phyloP scores from a whole-genome alignment of 345 rosid species.

The Nephelium lappaceum region DNA sequence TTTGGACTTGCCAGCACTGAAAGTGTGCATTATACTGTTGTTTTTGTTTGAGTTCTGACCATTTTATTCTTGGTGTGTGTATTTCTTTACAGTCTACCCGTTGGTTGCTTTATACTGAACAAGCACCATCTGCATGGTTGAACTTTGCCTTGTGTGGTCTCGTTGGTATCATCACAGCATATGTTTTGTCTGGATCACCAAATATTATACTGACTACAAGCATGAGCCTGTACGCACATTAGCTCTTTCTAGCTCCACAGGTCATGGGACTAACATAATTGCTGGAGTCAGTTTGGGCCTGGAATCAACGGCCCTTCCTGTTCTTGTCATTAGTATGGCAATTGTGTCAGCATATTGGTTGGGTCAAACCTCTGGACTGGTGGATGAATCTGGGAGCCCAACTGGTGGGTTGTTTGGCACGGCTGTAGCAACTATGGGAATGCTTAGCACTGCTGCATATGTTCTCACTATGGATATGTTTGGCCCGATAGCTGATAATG shows the following conservation, averaged over 20 bases:
- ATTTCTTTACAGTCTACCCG: slow-evolving; percentile 79
- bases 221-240: slow-evolving; percentile 90
- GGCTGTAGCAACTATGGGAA: slow-evolving; percentile 99
- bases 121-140: slow-evolving; percentile 99
- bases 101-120: slow-evolving; percentile 96
- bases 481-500: slow-evolving; percentile 99
- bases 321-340: slow-evolving; percentile 82
- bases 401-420: slow-evolving; percentile 98
- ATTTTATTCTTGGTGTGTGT: slow-evolving; percentile 18
- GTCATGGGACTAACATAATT: slow-evolving; percentile 98
- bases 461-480: slow-evolving; percentile 99
- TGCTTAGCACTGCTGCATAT: slow-evolving; percentile 99
- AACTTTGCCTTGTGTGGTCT: slow-evolving; percentile 91
- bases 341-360: slow-evolving; percentile 90
- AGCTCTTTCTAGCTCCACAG: slow-evolving; percentile 97
- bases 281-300: slow-evolving; percentile 99
- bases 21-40: slow-evolving; percentile 6
- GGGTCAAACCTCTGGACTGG: slow-evolving; percentile 90
- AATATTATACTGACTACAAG: slow-evolving; percentile 98
- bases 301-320: slow-evolving; percentile 98
- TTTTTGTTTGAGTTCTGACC: slow-evolving; percentile 19
- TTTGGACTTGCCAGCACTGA: slow-evolving; percentile 4
- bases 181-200: slow-evolving; percentile 86
- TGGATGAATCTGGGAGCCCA: slow-evolving; percentile 84
- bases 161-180: slow-evolving; percentile 97